Evolutionary conservation across 768 basidiomycete species (phyloP).

Genomic region (Leccinum truebloodii): DNA sequence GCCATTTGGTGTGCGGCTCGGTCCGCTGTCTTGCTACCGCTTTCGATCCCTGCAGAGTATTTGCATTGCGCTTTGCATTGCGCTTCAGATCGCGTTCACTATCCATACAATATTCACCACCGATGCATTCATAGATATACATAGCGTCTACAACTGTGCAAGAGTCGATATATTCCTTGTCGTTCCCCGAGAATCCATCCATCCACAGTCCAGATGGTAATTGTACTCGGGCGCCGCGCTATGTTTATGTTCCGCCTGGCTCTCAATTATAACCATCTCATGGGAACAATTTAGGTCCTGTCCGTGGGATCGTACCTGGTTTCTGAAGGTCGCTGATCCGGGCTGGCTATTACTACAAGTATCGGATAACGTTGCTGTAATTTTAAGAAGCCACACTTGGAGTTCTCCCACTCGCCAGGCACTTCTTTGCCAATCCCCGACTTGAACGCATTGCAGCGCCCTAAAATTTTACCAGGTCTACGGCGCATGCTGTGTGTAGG

Average conservation of each 20-base stretch:
- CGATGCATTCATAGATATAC: slow-evolving; percentile 12
- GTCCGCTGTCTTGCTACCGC: neutral
- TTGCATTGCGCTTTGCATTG: neutral
- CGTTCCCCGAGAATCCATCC: neutral
- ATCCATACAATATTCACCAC: slow-evolving; percentile 3
- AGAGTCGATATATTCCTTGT: neutral
- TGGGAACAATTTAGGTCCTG: neutral
- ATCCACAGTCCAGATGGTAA: neutral
- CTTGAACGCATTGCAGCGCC: too few relatives aligned
- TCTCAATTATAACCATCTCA: neutral
- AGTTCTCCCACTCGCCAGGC: neutral
- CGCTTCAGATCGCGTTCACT: slow-evolving; percentile 5
- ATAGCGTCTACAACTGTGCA: slow-evolving; percentile 1
- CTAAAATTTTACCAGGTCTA: neutral
- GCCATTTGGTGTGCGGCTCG: neutral
- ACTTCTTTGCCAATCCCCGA: neutral
- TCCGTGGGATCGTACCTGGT: neutral
- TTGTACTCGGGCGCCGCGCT: neutral
- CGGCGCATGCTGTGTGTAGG: too few relatives aligned
- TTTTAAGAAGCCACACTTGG: neutral
- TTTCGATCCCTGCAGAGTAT: neutral
- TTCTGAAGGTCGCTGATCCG: neutral
- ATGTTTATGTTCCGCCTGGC: neutral
- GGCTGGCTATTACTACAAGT: neutral
- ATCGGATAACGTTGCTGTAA: neutral